Evolutionary conservation across 129 eudicot genomes (phyloP).

Genomic region (Lactuca sativa): DNA sequence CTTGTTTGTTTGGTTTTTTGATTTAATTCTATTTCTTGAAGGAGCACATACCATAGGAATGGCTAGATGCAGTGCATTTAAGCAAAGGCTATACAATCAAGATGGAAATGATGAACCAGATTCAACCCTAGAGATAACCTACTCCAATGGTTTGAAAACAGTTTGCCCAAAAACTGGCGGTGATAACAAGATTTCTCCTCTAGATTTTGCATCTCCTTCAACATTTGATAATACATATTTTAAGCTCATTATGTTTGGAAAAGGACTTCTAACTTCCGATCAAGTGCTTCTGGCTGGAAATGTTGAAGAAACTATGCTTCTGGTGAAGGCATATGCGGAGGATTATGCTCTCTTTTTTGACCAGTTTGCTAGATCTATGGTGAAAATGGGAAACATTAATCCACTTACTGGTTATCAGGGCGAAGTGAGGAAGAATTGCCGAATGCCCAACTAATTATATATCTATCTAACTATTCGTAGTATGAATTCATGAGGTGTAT

Average conservation of each 20-base stretch:
- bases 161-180: slow-evolving; percentile 74
- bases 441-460: slow-evolving; percentile 39
- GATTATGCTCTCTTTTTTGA: slow-evolving; percentile 60
- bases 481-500: slow-evolving; percentile 4
- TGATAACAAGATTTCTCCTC: slow-evolving; percentile 69
- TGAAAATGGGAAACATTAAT: slow-evolving; percentile 62
- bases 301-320: slow-evolving; percentile 42
- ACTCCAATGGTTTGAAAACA: slow-evolving; percentile 64
- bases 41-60: slow-evolving; percentile 90
- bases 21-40: slow-evolving; percentile 25
- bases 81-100: slow-evolving; percentile 82
- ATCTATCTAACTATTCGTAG: slow-evolving; percentile 9
- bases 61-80: slow-evolving; percentile 82
- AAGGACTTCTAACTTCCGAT: slow-evolving; percentile 82
- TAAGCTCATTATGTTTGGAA: slow-evolving; percentile 79
- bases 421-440: slow-evolving; percentile 75
- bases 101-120: slow-evolving; percentile 81
- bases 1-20: neutral
- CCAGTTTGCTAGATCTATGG: slow-evolving; percentile 70
- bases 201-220: slow-evolving; percentile 69
- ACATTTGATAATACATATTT: slow-evolving; percentile 84
- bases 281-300: slow-evolving; percentile 78
- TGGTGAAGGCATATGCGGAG: slow-evolving; percentile 60
- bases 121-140: slow-evolving; percentile 67
- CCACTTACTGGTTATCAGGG: slow-evolving; percentile 69